Percentiles rank a stretch among this genome's conserved stretches.
phyloP scores from a whole-genome alignment of 1,284 basidiomycete species.

The Tilletia caries region DNA sequence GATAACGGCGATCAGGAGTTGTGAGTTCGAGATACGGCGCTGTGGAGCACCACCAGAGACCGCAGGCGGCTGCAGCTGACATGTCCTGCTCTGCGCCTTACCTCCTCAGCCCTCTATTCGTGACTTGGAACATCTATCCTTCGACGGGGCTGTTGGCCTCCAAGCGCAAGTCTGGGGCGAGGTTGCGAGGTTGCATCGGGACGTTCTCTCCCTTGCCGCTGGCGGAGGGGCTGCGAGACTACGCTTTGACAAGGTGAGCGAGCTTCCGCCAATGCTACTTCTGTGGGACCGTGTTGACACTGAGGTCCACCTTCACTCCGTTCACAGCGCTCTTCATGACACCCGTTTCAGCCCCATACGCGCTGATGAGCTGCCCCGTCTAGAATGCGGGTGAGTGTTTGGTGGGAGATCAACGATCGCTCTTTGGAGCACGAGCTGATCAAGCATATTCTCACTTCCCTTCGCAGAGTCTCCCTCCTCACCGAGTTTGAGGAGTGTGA shows the following conservation, averaged over 20 bases:
- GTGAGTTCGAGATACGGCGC: constrained; percentile 22
- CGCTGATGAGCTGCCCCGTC: constrained; percentile 68
- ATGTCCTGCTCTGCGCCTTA: background rate
- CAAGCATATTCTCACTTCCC: background rate
- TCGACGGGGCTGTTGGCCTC: constrained; percentile 46
- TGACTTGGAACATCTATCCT: constrained; percentile 81
- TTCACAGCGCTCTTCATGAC: constrained; percentile 57
- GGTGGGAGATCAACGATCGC: background rate
- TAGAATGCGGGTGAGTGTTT: constrained; percentile 78
- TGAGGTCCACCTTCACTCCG: background rate
- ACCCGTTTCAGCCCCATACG: constrained; percentile 66
- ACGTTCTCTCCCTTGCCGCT: constrained; percentile 79
- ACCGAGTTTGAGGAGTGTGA: constrained; percentile 83
- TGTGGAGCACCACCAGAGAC: too few species aligned
- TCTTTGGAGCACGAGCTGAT: background rate
- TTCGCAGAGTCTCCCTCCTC: constrained; percentile 75
- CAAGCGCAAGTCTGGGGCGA: constrained; percentile 59
- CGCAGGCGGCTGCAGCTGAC: too few species aligned
- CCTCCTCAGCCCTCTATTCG: constrained; percentile 75
- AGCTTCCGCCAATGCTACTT: background rate
- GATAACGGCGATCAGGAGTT: constrained; percentile 35
- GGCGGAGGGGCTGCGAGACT: constrained; percentile 75
- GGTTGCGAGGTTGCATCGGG: constrained; percentile 89
- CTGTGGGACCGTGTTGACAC: background rate
- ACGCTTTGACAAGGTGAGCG: constrained; percentile 73